Evolutionary conservation across 1,284 basidiomycete species (phyloP).

Genomic region (Somion occarium): DNA sequence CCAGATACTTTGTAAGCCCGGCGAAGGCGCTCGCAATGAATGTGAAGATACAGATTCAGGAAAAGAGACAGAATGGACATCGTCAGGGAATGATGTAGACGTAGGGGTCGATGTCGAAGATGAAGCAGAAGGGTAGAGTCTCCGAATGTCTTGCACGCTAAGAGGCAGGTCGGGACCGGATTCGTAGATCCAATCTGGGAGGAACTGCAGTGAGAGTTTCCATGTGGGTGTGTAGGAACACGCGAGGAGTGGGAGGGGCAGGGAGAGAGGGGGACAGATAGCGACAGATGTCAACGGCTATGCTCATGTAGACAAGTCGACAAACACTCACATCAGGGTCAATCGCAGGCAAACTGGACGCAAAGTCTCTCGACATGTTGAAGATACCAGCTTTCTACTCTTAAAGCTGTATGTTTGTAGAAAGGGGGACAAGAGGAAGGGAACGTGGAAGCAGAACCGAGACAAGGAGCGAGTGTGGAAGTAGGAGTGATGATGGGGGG

Average conservation of each 20-base stretch:
- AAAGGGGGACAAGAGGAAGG: not conserved
- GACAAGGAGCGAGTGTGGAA: not conserved
- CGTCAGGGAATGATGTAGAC: not conserved
- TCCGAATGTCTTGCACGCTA: not conserved
- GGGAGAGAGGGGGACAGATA: not conserved
- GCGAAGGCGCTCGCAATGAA: slow-evolving; percentile 4
- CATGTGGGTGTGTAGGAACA: not conserved
- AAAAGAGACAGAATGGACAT: not conserved
- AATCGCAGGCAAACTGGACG: slow-evolving; percentile 1
- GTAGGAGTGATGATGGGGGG: not conserved
- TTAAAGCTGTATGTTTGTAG: not conserved
- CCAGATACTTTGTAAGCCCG: slow-evolving; percentile 6
- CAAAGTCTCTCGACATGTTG: not conserved
- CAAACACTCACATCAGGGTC: slow-evolving; percentile 2
- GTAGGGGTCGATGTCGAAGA: not conserved
- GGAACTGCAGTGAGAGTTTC: not conserved
- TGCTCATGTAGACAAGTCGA: not conserved
- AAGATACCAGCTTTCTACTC: not conserved
- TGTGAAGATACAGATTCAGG: not conserved
- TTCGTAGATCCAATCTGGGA: slow-evolving; percentile 6
- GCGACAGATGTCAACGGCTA: not conserved
- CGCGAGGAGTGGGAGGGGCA: not conserved
- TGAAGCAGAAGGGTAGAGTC: not conserved
- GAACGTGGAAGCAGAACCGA: not conserved
- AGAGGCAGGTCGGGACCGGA: slow-evolving; percentile 4